phyloP scores from a whole-genome alignment of 2,329 filamentous ascomycete genomes.

The Cephalotrichum gorgonifer region DNA sequence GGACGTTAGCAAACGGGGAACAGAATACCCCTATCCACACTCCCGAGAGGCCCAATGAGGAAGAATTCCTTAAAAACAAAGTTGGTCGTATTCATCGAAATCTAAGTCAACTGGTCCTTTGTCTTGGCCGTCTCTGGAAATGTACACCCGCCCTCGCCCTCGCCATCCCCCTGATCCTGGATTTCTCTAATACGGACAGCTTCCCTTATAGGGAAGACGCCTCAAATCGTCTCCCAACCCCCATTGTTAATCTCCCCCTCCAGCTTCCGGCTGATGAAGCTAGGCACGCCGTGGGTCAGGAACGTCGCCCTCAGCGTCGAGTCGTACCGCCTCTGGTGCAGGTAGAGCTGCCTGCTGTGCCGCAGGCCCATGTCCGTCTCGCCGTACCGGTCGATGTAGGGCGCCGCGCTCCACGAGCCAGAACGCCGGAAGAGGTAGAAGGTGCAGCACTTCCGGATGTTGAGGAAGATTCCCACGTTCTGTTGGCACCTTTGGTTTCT shows the following conservation, averaged over 20 bases:
- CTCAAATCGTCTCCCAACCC: slow-evolving; percentile 79
- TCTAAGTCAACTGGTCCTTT: not conserved
- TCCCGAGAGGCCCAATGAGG: not conserved
- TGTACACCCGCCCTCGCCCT: not conserved
- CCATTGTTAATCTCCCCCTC: slow-evolving; percentile 96
- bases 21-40: not conserved
- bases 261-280: slow-evolving; percentile 77
- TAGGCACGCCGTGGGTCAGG: slow-evolving; percentile 78
- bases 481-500: slow-evolving; percentile 59
- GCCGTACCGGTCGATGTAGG: slow-evolving; percentile 92
- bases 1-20: not conserved
- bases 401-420: slow-evolving; percentile 77
- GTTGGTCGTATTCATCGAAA: not conserved
- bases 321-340: slow-evolving; percentile 93
- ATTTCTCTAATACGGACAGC: no score
- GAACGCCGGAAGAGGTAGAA: slow-evolving; percentile 75
- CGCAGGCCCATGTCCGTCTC: slow-evolving; percentile 88
- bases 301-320: slow-evolving; percentile 68
- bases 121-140: no score
- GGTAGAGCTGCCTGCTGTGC: slow-evolving; percentile 77
- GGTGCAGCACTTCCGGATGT: slow-evolving; percentile 90
- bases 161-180: not conserved
- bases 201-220: not conserved
- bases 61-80: not conserved
- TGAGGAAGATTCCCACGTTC: slow-evolving; percentile 88